Base-by-base conservation (phyloP, 148 eudicot species). In the Silene latifolia region DNA sequence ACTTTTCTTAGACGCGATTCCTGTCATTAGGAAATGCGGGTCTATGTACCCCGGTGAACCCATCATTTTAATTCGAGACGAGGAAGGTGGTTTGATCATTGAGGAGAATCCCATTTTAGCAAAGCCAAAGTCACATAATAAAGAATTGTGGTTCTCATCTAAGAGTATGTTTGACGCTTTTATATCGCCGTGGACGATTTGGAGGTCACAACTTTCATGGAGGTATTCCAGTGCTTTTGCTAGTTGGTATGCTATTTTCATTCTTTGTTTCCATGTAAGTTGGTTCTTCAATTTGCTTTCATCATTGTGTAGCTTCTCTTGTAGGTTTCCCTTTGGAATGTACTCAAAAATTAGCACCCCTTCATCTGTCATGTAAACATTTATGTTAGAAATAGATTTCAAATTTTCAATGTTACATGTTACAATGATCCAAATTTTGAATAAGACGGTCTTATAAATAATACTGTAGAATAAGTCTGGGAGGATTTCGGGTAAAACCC, bases 31-130 rank as follows among this genome's bases (percentile, higher is more conserved):
- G 78, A 85, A 91, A 69, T 86, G 90, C 9, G 98, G 98, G 74
- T 93, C 98, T 0, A 86, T 82, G 79, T 90, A 93, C 7, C 98
- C 98, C 0, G 93, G 98, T 0, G 98, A 93, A 18, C 98, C 98
- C 85, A 84, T 63, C 85, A 93, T 89, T 67, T 83, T 59, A 4
- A 62, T 54, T 6, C 78, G 77, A 17, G 74, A 82, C 3, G 85
- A 75, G 0, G 90, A 84, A 13, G 87, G 79, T 5, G 86, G 89
- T 39, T 75, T 66, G 19, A 84, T 73, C 35, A 67, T 66, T 0
- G 97, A 86, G 0, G 91, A 83, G 68, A 90, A 87, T 1, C 93
- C 95, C 87, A 84, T 78, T 56, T 85, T 90, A 1, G 98, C 85
- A 0, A 87, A 88, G 35, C 98, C 98, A 67, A 93, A 91, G 67